Percentiles rank a stretch among this genome's conserved stretches.
phyloP scores from a whole-genome alignment of 495 filamentous ascomycete genomes.

The Podospora anserina region DNA sequence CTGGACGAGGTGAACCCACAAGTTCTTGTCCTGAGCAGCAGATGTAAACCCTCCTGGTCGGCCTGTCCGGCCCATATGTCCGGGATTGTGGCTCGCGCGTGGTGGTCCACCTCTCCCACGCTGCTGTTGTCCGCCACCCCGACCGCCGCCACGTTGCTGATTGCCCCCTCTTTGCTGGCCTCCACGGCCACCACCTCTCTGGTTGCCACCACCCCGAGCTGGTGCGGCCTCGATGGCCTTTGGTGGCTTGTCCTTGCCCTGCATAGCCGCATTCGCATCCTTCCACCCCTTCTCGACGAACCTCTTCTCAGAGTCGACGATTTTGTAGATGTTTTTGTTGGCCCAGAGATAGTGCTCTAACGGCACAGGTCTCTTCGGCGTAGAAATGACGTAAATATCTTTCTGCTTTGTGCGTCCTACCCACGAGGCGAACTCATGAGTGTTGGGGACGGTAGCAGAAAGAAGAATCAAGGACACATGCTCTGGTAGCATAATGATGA shows the following conservation, averaged over 20 bases:
- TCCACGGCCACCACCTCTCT: conserved; percentile 45
- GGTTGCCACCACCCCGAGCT: conserved; percentile 48
- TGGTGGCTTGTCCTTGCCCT: conserved; percentile 70
- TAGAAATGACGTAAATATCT: conserved; percentile 98
- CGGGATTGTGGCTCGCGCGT: conserved; percentile 57
- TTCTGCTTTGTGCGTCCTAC: conserved; percentile 97
- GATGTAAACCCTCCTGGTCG: conserved; percentile 78
- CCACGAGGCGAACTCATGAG: conserved; percentile 96
- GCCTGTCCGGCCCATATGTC: conserved; percentile 85
- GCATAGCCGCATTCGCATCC: conserved; percentile 78
- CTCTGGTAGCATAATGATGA: conserved; percentile 98
- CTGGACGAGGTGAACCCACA: conserved; percentile 96
- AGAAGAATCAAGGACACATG: conserved; percentile 93
- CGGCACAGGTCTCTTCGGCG: conserved; percentile 89
- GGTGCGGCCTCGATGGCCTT: conserved; percentile 55
- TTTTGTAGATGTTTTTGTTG: conserved; percentile 85
- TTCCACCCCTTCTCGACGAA: conserved; percentile 93
- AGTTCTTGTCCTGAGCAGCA: conserved; percentile 86
- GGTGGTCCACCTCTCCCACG: conserved; percentile 58
- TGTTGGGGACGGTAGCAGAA: conserved; percentile 96
- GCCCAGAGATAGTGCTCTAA: conserved; percentile 97
- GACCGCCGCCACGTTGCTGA: conserved; percentile 49
- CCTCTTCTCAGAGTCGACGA: conserved; percentile 86
- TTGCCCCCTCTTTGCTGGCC: conserved; percentile 52
- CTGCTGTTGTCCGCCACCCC: conserved; percentile 56